phyloP scores from a whole-genome alignment of 2,329 filamentous ascomycete species.

The Grosmannia clavigera region DNA sequence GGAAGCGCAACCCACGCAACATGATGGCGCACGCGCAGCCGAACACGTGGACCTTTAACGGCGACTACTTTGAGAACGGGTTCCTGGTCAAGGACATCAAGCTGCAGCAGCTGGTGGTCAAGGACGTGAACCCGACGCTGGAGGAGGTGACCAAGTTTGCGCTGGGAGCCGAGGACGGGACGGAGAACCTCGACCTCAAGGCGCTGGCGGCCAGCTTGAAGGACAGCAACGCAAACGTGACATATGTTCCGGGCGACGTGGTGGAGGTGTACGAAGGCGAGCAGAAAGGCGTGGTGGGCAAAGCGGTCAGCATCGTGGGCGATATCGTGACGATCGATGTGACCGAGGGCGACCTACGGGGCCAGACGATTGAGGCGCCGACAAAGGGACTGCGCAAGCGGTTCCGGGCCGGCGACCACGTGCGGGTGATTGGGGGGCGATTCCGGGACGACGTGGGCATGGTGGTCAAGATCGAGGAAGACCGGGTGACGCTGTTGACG shows the following conservation, averaged over 20 bases:
- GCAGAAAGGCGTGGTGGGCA: constrained; percentile 81
- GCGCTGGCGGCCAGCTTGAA: constrained; percentile 84
- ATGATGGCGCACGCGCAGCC: constrained; percentile 58
- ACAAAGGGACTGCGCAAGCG: constrained; percentile 85
- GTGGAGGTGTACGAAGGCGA: constrained; percentile 95
- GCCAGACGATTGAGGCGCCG: constrained; percentile 83
- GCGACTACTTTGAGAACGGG: constrained; percentile 82
- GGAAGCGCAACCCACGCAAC: constrained; percentile 64
- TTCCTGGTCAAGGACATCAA: constrained; percentile 92
- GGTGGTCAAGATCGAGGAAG: constrained; percentile 86
- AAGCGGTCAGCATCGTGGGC: constrained; percentile 71
- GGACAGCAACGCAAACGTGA: constrained; percentile 65
- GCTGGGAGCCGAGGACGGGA: constrained; percentile 77
- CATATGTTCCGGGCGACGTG: constrained; percentile 86
- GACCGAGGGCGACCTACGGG: constrained; percentile 66
- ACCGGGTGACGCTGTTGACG: constrained; percentile 83
- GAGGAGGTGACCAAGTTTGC: constrained; percentile 96
- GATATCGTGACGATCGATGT: constrained; percentile 88
- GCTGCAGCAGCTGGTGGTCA: constrained; percentile 71
- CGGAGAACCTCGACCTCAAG: constrained; percentile 84
- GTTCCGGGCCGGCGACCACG: constrained; percentile 88
- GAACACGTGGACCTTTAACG: constrained; percentile 74
- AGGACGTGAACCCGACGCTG: constrained; percentile 82
- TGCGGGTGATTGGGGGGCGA: constrained; percentile 94
- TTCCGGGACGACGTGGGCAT: constrained; percentile 94